phyloP scores from a whole-genome alignment of 2,329 filamentous ascomycete genomes.

The Lachnellula suecica region DNA sequence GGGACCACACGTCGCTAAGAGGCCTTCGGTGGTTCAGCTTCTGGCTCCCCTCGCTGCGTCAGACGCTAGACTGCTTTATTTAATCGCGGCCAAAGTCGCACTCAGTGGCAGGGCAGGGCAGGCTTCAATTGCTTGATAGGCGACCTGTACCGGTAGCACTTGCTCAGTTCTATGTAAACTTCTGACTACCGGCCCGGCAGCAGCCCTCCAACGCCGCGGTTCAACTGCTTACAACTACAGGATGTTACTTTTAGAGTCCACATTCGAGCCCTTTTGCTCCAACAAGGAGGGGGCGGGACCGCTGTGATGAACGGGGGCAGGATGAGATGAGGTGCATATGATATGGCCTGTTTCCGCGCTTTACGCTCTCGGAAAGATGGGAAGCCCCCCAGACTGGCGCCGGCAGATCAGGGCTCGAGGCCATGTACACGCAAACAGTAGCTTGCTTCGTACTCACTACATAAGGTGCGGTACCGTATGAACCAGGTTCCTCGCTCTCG shows the following conservation, averaged over 20 bases:
- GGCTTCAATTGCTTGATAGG: no score
- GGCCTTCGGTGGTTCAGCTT: background rate
- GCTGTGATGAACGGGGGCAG: background rate
- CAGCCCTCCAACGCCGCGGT: background rate
- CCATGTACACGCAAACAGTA: background rate
- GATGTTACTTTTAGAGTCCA: background rate
- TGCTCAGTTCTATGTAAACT: no score
- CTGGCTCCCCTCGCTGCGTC: background rate
- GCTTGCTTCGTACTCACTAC: background rate
- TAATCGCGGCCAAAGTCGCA: constrained; percentile 4
- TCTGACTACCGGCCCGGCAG: background rate
- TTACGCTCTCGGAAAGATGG: background rate
- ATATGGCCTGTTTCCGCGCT: background rate
- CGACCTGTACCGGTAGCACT: background rate
- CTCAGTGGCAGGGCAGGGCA: background rate
- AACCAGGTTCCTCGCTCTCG: background rate
- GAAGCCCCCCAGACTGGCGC: background rate
- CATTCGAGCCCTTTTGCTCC: background rate
- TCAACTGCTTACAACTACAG: background rate
- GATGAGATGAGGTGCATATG: background rate
- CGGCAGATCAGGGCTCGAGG: background rate
- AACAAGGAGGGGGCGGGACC: background rate
- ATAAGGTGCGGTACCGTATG: background rate
- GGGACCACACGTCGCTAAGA: constrained; percentile 28
- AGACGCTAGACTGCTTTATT: constrained; percentile 6